These are phyloP conservation scores for Colletotrichum shisoi DNA, from an alignment of 2,329 filamentous ascomycete genomes.

Conservation along the genomic window DNA sequence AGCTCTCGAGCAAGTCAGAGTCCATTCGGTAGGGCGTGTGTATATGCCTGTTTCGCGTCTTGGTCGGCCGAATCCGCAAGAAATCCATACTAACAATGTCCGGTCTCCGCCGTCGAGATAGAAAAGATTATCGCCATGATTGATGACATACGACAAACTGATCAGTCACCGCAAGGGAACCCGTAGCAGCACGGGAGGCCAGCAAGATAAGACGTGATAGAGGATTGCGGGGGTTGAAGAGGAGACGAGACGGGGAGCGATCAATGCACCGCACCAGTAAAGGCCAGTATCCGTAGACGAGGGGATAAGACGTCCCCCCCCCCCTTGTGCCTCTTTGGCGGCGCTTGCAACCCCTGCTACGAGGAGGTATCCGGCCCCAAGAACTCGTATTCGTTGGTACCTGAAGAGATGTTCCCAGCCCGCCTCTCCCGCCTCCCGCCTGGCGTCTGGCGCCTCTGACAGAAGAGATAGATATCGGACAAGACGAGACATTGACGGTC, in stretches of 20 bases:
- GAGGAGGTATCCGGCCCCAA: slow-evolving; percentile 28
- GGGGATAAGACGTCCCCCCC: slow-evolving; percentile 18
- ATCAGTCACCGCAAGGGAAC: slow-evolving; percentile 21
- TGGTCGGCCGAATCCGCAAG: slow-evolving; percentile 6
- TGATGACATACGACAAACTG: slow-evolving; percentile 32
- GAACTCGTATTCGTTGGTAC: slow-evolving; percentile 36
- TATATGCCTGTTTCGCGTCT: neutral
- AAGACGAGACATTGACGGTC: slow-evolving; percentile 15
- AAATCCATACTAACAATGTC: slow-evolving; percentile 1
- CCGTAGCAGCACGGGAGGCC: slow-evolving; percentile 33
- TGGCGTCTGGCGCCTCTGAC: neutral
- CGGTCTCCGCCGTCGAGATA: slow-evolving; percentile 15
- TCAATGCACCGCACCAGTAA: slow-evolving; percentile 30
- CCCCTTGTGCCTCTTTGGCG: slow-evolving; percentile 6
- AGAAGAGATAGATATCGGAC: neutral
- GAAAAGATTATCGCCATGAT: slow-evolving; percentile 10
- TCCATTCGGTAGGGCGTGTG: neutral
- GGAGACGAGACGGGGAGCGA: slow-evolving; percentile 36
- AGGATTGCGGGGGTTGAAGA: slow-evolving; percentile 33
- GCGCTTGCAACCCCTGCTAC: slow-evolving; percentile 35
- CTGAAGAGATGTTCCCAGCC: slow-evolving; percentile 9
- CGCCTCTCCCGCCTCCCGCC: slow-evolving; percentile 4
- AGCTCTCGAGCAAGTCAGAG: neutral
- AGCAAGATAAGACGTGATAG: slow-evolving; percentile 40
- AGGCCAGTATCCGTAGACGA: slow-evolving; percentile 10